Conservation (phyloP, 768 basidiomycete species). For the Pisolithus sp. region DNA sequence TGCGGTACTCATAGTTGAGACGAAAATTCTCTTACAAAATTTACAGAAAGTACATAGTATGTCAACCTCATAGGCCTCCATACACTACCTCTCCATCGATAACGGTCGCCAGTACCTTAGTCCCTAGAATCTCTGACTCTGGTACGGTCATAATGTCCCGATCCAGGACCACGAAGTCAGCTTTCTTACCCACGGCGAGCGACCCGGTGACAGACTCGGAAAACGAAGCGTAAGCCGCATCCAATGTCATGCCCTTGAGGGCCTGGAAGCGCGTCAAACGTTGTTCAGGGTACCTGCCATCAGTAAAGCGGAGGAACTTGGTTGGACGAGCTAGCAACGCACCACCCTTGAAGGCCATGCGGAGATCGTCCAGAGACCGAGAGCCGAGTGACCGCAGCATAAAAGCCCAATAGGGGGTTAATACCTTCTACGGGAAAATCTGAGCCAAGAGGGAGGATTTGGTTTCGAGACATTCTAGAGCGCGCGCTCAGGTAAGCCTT, state of each 20-base stretch:
- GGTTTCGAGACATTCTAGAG: slow-evolving; percentile 43
- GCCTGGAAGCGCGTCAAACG: slow-evolving; percentile 77
- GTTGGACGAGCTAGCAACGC: slow-evolving; percentile 15
- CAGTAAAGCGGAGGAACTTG: background rate
- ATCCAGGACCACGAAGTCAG: slow-evolving; percentile 83
- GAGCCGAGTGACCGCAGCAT: slow-evolving; percentile 78
- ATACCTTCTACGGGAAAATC: slow-evolving; percentile 94
- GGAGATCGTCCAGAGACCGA: slow-evolving; percentile 68
- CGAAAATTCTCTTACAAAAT: too few relatives aligned
- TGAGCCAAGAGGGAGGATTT: slow-evolving; percentile 74
- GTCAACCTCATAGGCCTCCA: slow-evolving; percentile 33
- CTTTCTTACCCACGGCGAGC: slow-evolving; percentile 69
- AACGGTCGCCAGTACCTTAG: slow-evolving; percentile 66
- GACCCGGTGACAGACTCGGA: slow-evolving; percentile 67
- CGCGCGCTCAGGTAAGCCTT: background rate
- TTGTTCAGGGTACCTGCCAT: slow-evolving; percentile 64
- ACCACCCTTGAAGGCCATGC: slow-evolving; percentile 83
- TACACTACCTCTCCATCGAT: slow-evolving; percentile 68
- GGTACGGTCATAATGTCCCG: slow-evolving; percentile 71
- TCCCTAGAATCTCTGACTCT: slow-evolving; percentile 50
- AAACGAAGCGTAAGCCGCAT: slow-evolving; percentile 86
- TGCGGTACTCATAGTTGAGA: too few relatives aligned
- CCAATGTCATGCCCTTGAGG: slow-evolving; percentile 84
- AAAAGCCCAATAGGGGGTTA: slow-evolving; percentile 85
- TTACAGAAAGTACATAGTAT: too few relatives aligned